phyloP scores from a whole-genome alignment of 176 grass and related monocot genomes.

The Pontederia crassipes region DNA sequence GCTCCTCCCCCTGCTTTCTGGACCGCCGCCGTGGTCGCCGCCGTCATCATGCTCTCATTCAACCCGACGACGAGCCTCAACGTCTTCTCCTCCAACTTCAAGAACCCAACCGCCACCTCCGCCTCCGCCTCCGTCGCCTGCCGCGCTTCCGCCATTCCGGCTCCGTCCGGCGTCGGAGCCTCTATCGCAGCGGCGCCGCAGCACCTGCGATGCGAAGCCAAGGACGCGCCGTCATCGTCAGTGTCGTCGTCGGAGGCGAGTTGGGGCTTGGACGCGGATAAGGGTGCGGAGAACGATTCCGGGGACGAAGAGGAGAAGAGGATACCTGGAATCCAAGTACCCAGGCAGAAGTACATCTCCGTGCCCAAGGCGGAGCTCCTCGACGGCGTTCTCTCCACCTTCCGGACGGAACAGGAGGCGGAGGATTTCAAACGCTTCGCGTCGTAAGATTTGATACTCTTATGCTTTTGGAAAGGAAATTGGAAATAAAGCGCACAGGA shows the following conservation, averaged over 20 bases:
- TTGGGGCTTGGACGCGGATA: neutral
- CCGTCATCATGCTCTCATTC: conserved; percentile 15
- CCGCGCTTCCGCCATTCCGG: neutral
- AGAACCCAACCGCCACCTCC: neutral
- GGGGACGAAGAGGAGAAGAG: conserved; percentile 1
- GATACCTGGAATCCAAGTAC: conserved; percentile 63
- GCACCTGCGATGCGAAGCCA: conserved; percentile 5
- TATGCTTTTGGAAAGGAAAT: too few species aligned
- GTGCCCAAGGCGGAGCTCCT: conserved; percentile 61
- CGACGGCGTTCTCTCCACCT: conserved; percentile 42
- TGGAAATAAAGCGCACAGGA: too few species aligned
- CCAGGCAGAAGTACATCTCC: conserved; percentile 75
- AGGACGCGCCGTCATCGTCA: too few species aligned
- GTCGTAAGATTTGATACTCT: conserved; percentile 6
- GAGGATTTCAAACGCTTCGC: conserved; percentile 50
- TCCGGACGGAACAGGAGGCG: conserved; percentile 27
- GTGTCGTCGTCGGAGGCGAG: neutral
- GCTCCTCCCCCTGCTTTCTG: conserved; percentile 7
- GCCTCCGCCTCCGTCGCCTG: neutral
- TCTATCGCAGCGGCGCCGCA: neutral
- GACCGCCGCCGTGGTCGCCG: neutral
- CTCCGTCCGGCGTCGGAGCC: neutral
- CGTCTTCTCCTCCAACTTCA: neutral
- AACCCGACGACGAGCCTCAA: conserved; percentile 1
- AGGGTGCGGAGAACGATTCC: neutral